These are phyloP conservation scores for Alternaria gaisen DNA, from an alignment of 2,329 filamentous ascomycete species.

Conservation along the genomic window DNA sequence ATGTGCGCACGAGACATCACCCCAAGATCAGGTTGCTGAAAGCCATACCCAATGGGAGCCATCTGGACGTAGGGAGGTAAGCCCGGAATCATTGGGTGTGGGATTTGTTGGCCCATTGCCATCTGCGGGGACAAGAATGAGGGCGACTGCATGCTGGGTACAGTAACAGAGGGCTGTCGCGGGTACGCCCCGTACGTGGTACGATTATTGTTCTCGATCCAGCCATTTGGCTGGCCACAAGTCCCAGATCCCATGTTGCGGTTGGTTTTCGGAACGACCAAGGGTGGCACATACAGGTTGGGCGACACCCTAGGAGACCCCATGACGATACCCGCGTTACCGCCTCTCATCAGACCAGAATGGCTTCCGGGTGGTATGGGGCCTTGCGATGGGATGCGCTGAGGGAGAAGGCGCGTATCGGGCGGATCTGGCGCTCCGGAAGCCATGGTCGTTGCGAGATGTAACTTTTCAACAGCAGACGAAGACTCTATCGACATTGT, in stretches of 20 bases:
- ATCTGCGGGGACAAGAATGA: slow-evolving; percentile 21
- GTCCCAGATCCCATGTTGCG: slow-evolving; percentile 21
- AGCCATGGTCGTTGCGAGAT: background rate
- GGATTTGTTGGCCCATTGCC: slow-evolving; percentile 22
- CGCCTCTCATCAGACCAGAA: slow-evolving; percentile 9
- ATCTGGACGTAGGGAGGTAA: slow-evolving; percentile 25
- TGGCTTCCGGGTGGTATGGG: slow-evolving; percentile 2
- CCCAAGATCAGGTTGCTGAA: slow-evolving; percentile 21
- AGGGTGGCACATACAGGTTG: slow-evolving; percentile 12
- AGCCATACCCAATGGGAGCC: slow-evolving; percentile 18
- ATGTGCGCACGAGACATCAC: slow-evolving; percentile 23
- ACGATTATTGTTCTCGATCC: slow-evolving; percentile 32
- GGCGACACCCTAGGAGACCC: slow-evolving; percentile 9
- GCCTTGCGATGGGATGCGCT: slow-evolving; percentile 5
- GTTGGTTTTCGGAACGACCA: slow-evolving; percentile 23
- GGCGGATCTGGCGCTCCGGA: background rate
- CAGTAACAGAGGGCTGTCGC: slow-evolving; percentile 23
- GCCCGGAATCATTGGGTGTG: slow-evolving; percentile 9
- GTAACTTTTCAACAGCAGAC: slow-evolving; percentile 1
- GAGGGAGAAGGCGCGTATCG: background rate
- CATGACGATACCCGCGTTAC: slow-evolving; percentile 1
- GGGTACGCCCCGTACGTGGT: slow-evolving; percentile 21
- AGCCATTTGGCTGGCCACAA: slow-evolving; percentile 19
- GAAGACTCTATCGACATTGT: slow-evolving; percentile 19
- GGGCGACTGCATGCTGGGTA: slow-evolving; percentile 25